Conservation (phyloP, 257 asterid genomes). For the Linderniella brevidens region DNA sequence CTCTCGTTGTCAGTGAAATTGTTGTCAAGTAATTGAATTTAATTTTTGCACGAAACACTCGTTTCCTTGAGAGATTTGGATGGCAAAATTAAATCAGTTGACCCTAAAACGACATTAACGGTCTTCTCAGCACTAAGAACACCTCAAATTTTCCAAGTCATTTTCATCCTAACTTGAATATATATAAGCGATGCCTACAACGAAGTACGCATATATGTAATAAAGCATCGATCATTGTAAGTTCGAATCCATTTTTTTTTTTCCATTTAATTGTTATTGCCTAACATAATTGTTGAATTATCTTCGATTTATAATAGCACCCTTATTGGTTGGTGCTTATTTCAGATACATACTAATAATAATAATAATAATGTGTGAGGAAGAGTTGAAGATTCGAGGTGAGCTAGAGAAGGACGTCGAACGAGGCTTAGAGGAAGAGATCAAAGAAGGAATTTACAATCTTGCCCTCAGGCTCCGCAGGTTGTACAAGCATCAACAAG, state of each 20-base stretch:
- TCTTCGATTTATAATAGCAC: neutral
- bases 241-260: neutral
- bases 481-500: slow-evolving; percentile 35
- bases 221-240: too few relatives aligned
- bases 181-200: neutral
- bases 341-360: neutral
- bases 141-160: neutral
- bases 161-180: neutral
- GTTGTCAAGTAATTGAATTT: too few relatives aligned
- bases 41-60: neutral
- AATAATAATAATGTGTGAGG: slow-evolving; percentile 16
- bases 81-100: neutral
- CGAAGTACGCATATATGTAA: neutral
- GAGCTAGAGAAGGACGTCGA: slow-evolving; percentile 45
- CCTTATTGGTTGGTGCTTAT: neutral
- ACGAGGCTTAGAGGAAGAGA: slow-evolving; percentile 25
- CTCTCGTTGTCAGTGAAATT: neutral
- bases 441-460: slow-evolving; percentile 20
- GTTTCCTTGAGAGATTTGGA: slow-evolving; percentile 1
- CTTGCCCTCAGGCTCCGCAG: slow-evolving; percentile 20
- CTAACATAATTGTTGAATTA: too few relatives aligned
- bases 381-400: slow-evolving; percentile 37
- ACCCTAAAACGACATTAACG: neutral
- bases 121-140: neutral
- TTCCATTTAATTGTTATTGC: neutral